Evolutionary conservation across 306 rosid genomes (phyloP), one percentile per base, ranked within the genome.

Genomic region (Lotus japonicus): DNA sequence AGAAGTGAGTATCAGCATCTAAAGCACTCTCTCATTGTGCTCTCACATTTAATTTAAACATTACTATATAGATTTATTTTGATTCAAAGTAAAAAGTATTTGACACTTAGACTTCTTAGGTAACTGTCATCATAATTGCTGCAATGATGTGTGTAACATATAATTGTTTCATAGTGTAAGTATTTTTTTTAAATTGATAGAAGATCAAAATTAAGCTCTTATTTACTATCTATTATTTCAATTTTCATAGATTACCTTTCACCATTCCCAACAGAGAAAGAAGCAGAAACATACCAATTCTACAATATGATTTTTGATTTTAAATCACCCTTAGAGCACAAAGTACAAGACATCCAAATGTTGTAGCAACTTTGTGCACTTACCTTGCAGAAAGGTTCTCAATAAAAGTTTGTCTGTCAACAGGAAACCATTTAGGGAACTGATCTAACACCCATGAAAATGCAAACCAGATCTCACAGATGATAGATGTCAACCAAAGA

Each of bases 381-480:
- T 83, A 94, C 99, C 99, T 90, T 68, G 96, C 97, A 2, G 99
- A 88, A 5, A 94, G 83, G 67, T 43, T 74, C 46, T 94, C 97
- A 15, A 71, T 73, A 58, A 52, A 90, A 70, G 99, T 90, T 56
- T 78, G 80, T 81, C 99, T 81, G 41, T 83, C 79, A 73, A 94
- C 71, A 0, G 99, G 99, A 84, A 13, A 83, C 99, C 97, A 90
- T 84, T 94, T 90, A 28, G 99, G 97, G 82, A 94, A 94, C 86
- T 94, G 97, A 88, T 94, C 97, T 80, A 94, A 70, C 66, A 90
- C 90, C 99, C 99, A 94, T 44, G 99, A 94, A 82, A 85, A 81
- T 54, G 92, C 99, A 66, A 94, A 94, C 99, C 99, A 94, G 62
- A 94, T 94, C 86, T 94, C 99, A 69, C 99, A 94, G 51, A 88